A percentile compares a stretch with the other conserved stretches of the same genome.
Conservation (phyloP, 2,329 filamentous ascomycete genomes). For the Colletotrichum higginsianum region DNA sequence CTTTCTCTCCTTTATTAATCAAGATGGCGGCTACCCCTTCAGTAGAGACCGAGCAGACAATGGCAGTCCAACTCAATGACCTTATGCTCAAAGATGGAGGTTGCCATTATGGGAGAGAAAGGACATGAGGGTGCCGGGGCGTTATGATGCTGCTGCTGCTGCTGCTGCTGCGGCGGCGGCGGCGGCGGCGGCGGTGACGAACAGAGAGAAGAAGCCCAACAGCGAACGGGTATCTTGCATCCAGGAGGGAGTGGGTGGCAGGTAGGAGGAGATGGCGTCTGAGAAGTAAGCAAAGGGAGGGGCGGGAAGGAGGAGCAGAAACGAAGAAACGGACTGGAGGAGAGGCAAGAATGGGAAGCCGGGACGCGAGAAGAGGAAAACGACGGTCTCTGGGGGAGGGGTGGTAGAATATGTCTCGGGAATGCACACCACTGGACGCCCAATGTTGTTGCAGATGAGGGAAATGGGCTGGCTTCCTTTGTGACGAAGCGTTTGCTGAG, state of each 20-base stretch:
- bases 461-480: constrained; percentile 32
- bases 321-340: constrained; percentile 36
- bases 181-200: constrained; percentile 8
- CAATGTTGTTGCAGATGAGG: constrained; percentile 41
- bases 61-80: constrained; percentile 44
- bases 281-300: constrained; percentile 29
- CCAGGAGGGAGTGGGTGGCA: neutral
- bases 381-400: constrained; percentile 4
- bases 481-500: constrained; percentile 41
- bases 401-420: constrained; percentile 55
- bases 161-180: too few relatives aligned
- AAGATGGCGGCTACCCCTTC: constrained; percentile 27
- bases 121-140: constrained; percentile 34
- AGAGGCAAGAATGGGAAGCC: constrained; percentile 30
- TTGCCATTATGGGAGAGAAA: constrained; percentile 40
- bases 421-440: constrained; percentile 51
- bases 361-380: constrained; percentile 32
- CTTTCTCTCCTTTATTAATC: constrained; percentile 33
- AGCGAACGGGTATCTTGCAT: constrained; percentile 7
- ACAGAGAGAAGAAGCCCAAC: constrained; percentile 5
- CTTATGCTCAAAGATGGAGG: constrained; percentile 42
- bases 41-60: constrained; percentile 42
- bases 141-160: constrained; percentile 8
- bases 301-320: constrained; percentile 17
- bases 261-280: constrained; percentile 2